Percentiles rank a stretch among this genome's conserved stretches.
phyloP scores from a whole-genome alignment of 371 early-diverging fungal species.

The Sanchytrium tribonematis region DNA sequence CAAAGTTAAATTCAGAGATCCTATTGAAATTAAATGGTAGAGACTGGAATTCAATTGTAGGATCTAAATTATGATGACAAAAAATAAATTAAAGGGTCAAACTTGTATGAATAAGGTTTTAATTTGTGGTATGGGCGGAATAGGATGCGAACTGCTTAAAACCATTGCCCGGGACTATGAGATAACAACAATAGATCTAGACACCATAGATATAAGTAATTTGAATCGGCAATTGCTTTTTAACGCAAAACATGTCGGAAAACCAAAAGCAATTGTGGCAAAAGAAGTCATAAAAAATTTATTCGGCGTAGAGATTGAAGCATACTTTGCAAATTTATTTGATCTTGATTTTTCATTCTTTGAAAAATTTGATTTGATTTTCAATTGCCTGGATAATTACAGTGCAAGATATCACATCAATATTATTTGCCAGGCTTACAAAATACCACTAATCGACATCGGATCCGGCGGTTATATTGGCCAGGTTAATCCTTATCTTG shows the following conservation, averaged over 20 bases:
- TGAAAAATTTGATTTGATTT: conserved; percentile 59
- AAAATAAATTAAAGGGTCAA: too few species aligned
- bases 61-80: too few species aligned
- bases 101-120: too few species aligned
- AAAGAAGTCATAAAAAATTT: neutral
- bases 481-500: conserved; percentile 34
- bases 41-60: too few species aligned
- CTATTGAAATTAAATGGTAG: too few species aligned
- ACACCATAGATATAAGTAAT: conserved; percentile 94
- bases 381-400: conserved; percentile 95
- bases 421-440: conserved; percentile 66
- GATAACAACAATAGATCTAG: conserved; percentile 50
- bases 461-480: conserved; percentile 91
- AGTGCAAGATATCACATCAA: conserved; percentile 86
- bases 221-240: conserved; percentile 96
- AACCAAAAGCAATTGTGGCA: conserved; percentile 47
- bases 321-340: conserved; percentile 44
- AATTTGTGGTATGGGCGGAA: conserved; percentile 82
- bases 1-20: too few species aligned
- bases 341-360: conserved; percentile 69
- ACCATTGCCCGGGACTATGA: conserved; percentile 30
- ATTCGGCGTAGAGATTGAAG: conserved; percentile 27
- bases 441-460: conserved; percentile 74
- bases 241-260: conserved; percentile 62
- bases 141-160: conserved; percentile 95